Conservation (phyloP, 2,329 filamentous ascomycete genomes). For the Colletotrichum neosansevieriae region DNA sequence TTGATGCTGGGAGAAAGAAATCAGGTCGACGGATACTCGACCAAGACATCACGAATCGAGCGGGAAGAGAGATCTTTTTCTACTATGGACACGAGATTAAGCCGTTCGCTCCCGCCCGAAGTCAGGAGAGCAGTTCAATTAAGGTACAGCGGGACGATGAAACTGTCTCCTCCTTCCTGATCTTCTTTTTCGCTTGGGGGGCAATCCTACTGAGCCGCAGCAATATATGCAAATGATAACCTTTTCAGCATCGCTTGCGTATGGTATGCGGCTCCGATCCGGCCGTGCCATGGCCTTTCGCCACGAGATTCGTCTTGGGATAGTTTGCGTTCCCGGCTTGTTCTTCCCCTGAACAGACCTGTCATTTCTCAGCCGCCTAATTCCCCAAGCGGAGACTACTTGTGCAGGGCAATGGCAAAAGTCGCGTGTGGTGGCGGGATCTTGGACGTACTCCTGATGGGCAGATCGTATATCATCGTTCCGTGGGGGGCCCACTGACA, state of each 20-base stretch:
- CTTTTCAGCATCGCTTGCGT: conserved; percentile 17
- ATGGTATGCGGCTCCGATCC: conserved; percentile 4
- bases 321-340: neutral
- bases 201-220: neutral
- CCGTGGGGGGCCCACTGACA: neutral
- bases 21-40: conserved; percentile 2
- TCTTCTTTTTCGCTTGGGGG: neutral
- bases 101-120: neutral
- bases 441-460: neutral
- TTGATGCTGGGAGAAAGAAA: conserved; percentile 1
- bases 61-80: conserved; percentile 30
- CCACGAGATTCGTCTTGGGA: neutral
- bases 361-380: conserved; percentile 35
- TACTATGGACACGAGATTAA: conserved; percentile 9
- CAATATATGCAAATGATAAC: conserved; percentile 16
- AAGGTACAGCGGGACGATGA: conserved; percentile 26
- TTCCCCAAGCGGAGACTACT: conserved; percentile 1
- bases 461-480: conserved; percentile 4
- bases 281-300: conserved; percentile 1
- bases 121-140: neutral
- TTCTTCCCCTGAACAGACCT: conserved; percentile 3
- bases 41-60: conserved; percentile 17
- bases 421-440: neutral
- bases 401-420: neutral
- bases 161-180: conserved; percentile 10